A percentile compares a stretch with the other conserved stretches of the same genome.
Conservation (phyloP, 805 yeast genomes). For the Saturnispora serradocipensis region DNA sequence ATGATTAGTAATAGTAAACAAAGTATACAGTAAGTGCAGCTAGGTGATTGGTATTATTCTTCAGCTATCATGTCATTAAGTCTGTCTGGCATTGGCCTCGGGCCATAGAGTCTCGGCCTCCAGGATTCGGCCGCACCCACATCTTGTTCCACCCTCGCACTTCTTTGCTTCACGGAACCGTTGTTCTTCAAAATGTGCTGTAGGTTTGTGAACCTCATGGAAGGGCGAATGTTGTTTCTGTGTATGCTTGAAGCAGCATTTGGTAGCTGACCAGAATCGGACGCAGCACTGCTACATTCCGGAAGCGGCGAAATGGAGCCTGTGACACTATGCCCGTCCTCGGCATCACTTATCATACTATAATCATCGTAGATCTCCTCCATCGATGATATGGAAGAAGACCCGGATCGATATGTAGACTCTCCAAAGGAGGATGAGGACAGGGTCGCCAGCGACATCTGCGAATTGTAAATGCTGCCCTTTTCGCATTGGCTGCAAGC, state of each 20-base stretch:
- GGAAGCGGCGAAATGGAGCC: background rate
- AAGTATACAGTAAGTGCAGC: background rate
- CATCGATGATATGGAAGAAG: background rate
- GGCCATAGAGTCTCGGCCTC: conserved; percentile 4
- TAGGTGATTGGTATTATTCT: background rate
- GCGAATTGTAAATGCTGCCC: background rate
- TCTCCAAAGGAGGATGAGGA: background rate
- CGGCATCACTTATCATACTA: conserved; percentile 3
- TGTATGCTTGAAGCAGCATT: background rate
- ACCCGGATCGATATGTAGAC: background rate
- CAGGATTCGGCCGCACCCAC: conserved; percentile 2
- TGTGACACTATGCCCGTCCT: background rate
- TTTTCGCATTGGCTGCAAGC: background rate
- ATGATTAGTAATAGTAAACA: background rate
- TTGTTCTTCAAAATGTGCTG: conserved; percentile 7
- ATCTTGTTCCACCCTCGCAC: background rate
- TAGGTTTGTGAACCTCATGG: conserved; percentile 5
- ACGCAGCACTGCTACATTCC: background rate
- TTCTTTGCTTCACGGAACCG: background rate
- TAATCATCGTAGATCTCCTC: conserved; percentile 6
- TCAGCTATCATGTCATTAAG: background rate
- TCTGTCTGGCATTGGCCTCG: conserved; percentile 6
- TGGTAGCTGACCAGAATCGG: background rate
- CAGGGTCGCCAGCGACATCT: background rate
- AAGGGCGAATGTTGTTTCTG: conserved; percentile 14